These are phyloP conservation scores for Daldinia decipiens DNA, from an alignment of 495 filamentous ascomycete species.

Conservation along the genomic window DNA sequence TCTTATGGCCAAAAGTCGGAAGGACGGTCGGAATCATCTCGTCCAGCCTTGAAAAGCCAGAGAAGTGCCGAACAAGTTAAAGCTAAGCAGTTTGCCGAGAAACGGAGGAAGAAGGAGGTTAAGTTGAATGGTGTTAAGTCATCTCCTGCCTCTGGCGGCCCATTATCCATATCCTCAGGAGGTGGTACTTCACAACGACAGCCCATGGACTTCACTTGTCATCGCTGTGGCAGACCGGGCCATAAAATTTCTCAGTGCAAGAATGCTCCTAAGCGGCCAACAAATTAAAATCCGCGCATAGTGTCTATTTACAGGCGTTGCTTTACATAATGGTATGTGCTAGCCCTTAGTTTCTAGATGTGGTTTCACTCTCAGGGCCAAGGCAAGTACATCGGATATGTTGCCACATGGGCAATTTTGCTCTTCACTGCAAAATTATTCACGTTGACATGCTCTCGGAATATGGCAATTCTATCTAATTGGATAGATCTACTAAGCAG, in stretches of 20 bases:
- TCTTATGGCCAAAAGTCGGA: slow-evolving; percentile 32
- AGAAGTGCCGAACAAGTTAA: slow-evolving; percentile 54
- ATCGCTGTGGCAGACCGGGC: slow-evolving; percentile 46
- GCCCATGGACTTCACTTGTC: slow-evolving; percentile 37
- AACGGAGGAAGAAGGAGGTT: slow-evolving; percentile 66
- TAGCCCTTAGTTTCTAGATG: slow-evolving; percentile 15
- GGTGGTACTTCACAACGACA: slow-evolving; percentile 35
- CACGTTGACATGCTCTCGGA: background rate
- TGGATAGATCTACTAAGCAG: slow-evolving; percentile 9
- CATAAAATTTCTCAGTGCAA: slow-evolving; percentile 46
- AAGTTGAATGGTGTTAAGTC: slow-evolving; percentile 65
- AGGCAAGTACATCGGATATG: slow-evolving; percentile 15
- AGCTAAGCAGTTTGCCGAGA: slow-evolving; percentile 58
- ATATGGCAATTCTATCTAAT: slow-evolving; percentile 6
- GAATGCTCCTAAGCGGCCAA: slow-evolving; percentile 28
- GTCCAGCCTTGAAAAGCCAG: slow-evolving; percentile 29
- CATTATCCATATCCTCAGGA: slow-evolving; percentile 47
- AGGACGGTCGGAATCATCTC: slow-evolving; percentile 25
- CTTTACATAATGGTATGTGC: slow-evolving; percentile 24
- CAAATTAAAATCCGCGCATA: slow-evolving; percentile 31
- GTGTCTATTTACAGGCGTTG: slow-evolving; percentile 8
- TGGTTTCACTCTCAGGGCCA: slow-evolving; percentile 12
- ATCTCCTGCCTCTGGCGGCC: slow-evolving; percentile 56
- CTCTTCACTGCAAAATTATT: slow-evolving; percentile 7
- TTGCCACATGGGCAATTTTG: slow-evolving; percentile 11